Percentiles rank a stretch among this genome's conserved stretches.
These are phyloP conservation scores for Gelatoporia subvermispora DNA, from an alignment of 768 basidiomycete species.

Conservation along the genomic window DNA sequence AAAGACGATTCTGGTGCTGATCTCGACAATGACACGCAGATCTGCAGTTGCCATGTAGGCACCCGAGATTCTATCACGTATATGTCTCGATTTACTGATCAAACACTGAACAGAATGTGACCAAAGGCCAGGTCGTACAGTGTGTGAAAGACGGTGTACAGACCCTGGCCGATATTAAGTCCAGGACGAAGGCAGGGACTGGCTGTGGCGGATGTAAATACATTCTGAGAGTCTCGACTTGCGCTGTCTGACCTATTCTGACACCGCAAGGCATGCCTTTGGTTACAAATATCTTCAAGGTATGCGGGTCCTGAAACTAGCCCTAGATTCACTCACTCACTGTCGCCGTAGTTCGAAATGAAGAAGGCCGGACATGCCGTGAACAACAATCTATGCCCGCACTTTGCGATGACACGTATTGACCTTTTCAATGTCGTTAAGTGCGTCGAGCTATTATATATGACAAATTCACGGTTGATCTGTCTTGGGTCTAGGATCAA, in stretches of 20 bases:
- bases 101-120: slow-evolving; percentile 46
- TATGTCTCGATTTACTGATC: neutral
- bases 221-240: neutral
- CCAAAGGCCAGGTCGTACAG: slow-evolving; percentile 50
- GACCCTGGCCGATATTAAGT: slow-evolving; percentile 50
- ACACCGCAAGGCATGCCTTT: slow-evolving; percentile 44
- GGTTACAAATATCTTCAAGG: slow-evolving; percentile 38
- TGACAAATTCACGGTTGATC: neutral
- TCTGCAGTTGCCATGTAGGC: slow-evolving; percentile 62
- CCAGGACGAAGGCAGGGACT: slow-evolving; percentile 64
- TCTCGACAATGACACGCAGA: slow-evolving; percentile 65
- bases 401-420: slow-evolving; percentile 58
- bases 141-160: slow-evolving; percentile 48
- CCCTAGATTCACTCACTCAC: slow-evolving; percentile 18
- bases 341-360: slow-evolving; percentile 53
- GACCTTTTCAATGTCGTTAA: slow-evolving; percentile 65
- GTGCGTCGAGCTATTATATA: slow-evolving; percentile 16
- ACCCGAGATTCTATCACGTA: neutral
- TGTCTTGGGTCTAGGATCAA: slow-evolving; percentile 43
- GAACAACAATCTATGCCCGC: slow-evolving; percentile 57
- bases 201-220: slow-evolving; percentile 61
- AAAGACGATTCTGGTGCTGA: slow-evolving; percentile 58
- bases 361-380: slow-evolving; percentile 57
- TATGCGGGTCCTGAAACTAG: slow-evolving; percentile 1
- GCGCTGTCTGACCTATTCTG: neutral